These are phyloP conservation scores for Boechera retrofracta DNA, from an alignment of 345 rosid genomes.

Conservation along the genomic window DNA sequence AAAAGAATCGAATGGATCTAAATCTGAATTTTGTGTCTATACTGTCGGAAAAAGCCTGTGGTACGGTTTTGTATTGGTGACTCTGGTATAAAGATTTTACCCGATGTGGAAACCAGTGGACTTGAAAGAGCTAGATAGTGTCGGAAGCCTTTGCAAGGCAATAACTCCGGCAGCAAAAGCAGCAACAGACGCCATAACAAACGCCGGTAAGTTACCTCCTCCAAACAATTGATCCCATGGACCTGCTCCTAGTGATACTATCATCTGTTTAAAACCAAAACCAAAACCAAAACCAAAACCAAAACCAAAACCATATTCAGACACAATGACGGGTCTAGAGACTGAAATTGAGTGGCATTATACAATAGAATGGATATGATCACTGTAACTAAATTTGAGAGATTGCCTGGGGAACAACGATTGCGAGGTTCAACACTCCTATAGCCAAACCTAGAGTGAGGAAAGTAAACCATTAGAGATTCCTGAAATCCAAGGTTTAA, in stretches of 20 bases:
- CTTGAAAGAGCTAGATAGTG: slow-evolving; percentile 66
- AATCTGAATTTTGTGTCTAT: slow-evolving; percentile 32
- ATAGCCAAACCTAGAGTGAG: slow-evolving; percentile 77
- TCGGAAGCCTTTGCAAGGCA: slow-evolving; percentile 70
- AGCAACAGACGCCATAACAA: slow-evolving; percentile 68
- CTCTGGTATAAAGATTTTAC: slow-evolving; percentile 37
- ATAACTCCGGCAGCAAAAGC: slow-evolving; percentile 80
- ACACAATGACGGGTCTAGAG: not conserved
- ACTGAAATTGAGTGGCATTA: not conserved
- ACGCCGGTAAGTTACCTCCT: slow-evolving; percentile 97
- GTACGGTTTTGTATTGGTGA: slow-evolving; percentile 14
- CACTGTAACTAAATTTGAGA: slow-evolving; percentile 8
- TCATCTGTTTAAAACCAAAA: slow-evolving; percentile 56
- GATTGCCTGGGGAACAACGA: slow-evolving; percentile 86
- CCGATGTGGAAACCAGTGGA: slow-evolving; percentile 89
- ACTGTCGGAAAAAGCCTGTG: not conserved
- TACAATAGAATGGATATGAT: not conserved
- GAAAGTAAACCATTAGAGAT: slow-evolving; percentile 5
- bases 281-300: not conserved
- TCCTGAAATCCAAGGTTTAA: not conserved
- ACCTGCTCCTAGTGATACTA: slow-evolving; percentile 90
- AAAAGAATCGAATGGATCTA: slow-evolving; percentile 42
- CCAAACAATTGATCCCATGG: slow-evolving; percentile 98
- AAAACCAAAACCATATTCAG: slow-evolving; percentile 10
- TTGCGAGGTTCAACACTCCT: slow-evolving; percentile 92